phyloP scores from a whole-genome alignment of 768 basidiomycete genomes.

The Exidia glandulosa region DNA sequence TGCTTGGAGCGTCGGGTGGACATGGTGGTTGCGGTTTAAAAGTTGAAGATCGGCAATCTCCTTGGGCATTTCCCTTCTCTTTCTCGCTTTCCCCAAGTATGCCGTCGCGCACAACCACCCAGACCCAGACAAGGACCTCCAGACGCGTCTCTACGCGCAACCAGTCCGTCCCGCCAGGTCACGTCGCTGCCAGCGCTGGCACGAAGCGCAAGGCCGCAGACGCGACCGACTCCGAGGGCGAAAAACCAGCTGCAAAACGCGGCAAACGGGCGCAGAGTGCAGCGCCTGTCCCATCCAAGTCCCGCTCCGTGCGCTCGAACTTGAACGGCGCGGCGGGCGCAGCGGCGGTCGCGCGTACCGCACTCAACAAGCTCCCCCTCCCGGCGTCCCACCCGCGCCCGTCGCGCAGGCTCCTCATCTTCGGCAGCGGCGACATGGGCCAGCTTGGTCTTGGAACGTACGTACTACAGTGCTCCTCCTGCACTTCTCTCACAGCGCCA shows the following conservation, averaged over 20 bases:
- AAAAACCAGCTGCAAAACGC: background rate
- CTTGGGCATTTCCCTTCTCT: background rate
- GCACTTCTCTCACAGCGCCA: background rate
- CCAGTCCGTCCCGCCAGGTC: background rate
- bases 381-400: constrained; percentile 50
- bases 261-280: background rate
- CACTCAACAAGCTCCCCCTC: constrained; percentile 34
- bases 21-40: background rate
- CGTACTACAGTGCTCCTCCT: background rate
- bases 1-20: background rate
- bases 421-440: constrained; percentile 91
- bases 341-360: background rate
- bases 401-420: constrained; percentile 65
- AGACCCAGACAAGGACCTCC: background rate
- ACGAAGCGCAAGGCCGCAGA: background rate
- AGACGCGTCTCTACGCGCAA: background rate
- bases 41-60: background rate
- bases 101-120: background rate
- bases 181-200: background rate
- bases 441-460: constrained; percentile 39
- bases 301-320: background rate
- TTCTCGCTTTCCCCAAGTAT: background rate
- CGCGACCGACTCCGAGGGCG: background rate
- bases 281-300: background rate
- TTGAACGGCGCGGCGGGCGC: no score